Percentiles rank a stretch among this genome's conserved stretches.
Evolutionary conservation across 148 eudicot genomes (phyloP).

Genomic region (Amaranthus hypochondriacus): DNA sequence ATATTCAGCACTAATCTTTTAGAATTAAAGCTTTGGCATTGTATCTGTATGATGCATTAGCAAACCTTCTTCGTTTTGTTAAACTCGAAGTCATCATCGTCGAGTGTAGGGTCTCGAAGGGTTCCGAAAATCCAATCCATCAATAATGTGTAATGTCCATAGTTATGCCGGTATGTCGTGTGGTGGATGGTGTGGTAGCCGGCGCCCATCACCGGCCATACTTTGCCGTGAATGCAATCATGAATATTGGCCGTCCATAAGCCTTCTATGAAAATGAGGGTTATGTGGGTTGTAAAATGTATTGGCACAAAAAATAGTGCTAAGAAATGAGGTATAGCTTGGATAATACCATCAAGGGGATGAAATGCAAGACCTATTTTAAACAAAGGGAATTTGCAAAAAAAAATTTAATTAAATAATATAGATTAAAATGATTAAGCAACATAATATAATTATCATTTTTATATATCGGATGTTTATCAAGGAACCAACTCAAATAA

Average conservation of each 20-base stretch:
- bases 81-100: conserved; percentile 29
- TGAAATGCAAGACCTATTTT: conserved; percentile 76
- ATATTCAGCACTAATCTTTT: background rate
- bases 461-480: too few species aligned
- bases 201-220: conserved; percentile 98
- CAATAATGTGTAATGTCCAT: conserved; percentile 82
- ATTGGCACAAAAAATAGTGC: conserved; percentile 62
- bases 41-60: background rate
- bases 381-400: background rate
- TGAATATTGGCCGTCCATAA: conserved; percentile 94
- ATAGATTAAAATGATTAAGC: too few species aligned
- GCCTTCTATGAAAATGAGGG: conserved; percentile 57
- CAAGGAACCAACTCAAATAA: too few species aligned
- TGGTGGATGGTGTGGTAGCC: conserved; percentile 96
- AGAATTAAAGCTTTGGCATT: too few species aligned
- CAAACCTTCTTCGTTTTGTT: conserved; percentile 30
- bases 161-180: conserved; percentile 84
- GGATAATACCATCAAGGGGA: conserved; percentile 85
- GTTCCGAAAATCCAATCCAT: conserved; percentile 99
- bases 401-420: background rate
- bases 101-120: conserved; percentile 48
- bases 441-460: too few species aligned
- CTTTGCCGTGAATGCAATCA: conserved; percentile 71
- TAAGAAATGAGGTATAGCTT: conserved; percentile 71
- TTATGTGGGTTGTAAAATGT: conserved; percentile 64